Evolutionary conservation across 2,329 filamentous ascomycete genomes (phyloP), one percentile per base, ranked within the genome.

Genomic region (Scedosporium minutisporum): DNA sequence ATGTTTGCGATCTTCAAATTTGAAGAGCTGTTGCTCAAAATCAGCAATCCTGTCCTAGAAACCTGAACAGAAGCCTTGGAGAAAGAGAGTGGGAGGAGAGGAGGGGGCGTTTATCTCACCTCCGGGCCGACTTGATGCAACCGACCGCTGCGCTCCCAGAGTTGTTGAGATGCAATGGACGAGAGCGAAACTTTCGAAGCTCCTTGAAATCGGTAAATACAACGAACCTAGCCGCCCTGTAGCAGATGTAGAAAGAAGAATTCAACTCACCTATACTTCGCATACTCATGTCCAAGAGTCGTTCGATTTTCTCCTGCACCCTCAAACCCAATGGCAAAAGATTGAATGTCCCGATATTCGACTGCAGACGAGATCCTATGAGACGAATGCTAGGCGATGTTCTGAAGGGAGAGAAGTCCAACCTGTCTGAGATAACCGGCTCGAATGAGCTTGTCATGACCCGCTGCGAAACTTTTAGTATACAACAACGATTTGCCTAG

Each of bases 281-380:
- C 95, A 99, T 99, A 71, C 97, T 87, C 71, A 89, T 90, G 71
- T 97, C 93, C 67, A 99, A 88, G 10, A 97, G 77, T 10, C 77
- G 77, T 71, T 97, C 92, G 33, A 97, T 78, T 73, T 97, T 99
- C 60, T 91, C 84, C 69, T 96, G 92, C 0, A 97, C 91, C 29
- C 91, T 84, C 33, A 91, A 80, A 0, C 95, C 95, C 0, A 99
- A 77, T 0, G 95, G 95, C 1, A 99, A 81, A 71, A 96, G 82
- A 70, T 99, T 95, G 69, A 97, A 99, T 42, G 97, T 86, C 29
- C 95, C 95, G 6, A 93, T 86, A 71, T 96, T 89, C 21, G 91
- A 87, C 86, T 92, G 67, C 7, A 41, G 16, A 12, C 23, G 23
- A n/a, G 23, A 27, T 6, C 16, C 12, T 6, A 27, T 55, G 12